These are phyloP conservation scores for Syncephalis plumigaleata DNA, from an alignment of 371 early-diverging fungal species.

Conservation along the genomic window DNA sequence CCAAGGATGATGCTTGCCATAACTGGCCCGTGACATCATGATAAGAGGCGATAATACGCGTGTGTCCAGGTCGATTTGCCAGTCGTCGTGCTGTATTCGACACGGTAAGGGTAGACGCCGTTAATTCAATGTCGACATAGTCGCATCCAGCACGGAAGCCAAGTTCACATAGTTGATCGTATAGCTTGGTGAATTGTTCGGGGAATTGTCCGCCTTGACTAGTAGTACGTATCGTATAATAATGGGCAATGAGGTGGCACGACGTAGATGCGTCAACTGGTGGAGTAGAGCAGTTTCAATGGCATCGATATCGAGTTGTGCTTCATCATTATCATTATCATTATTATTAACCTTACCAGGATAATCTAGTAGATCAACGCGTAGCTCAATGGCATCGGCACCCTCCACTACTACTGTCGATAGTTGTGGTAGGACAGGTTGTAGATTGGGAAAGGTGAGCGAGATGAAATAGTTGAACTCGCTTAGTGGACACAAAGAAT, in stretches of 20 bases:
- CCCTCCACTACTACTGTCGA: conserved; percentile 44
- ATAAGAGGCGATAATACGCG: conserved; percentile 71
- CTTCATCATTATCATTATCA: conserved; percentile 30
- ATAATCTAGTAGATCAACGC: conserved; percentile 63
- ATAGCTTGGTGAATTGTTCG: conserved; percentile 36
- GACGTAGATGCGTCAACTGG: conserved; percentile 64
- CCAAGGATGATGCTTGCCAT: conserved; percentile 40
- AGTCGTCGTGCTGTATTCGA: conserved; percentile 24
- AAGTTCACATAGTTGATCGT: conserved; percentile 31
- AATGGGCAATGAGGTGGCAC: conserved; percentile 56
- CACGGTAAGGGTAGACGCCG: conserved; percentile 10
- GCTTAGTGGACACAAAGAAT: conserved; percentile 19
- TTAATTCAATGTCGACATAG: conserved; percentile 82
- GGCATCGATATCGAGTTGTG: too few relatives aligned
- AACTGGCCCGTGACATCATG: conserved; percentile 57
- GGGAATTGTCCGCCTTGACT: conserved; percentile 82
- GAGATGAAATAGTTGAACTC: conserved; percentile 69
- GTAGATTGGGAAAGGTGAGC: conserved; percentile 60
- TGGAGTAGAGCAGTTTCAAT: too few relatives aligned
- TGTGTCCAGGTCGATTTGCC: conserved; percentile 28
- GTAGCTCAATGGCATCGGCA: conserved; percentile 79
- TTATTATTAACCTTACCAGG: conserved; percentile 19
- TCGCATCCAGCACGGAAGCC: conserved; percentile 84
- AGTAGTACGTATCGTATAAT: conserved; percentile 84
- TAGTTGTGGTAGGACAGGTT: conserved; percentile 23